Evolutionary conservation across 2,329 filamentous ascomycete genomes (phyloP), one percentile per base, ranked within the genome.

Genomic region (Metarhizium anisopliae): DNA sequence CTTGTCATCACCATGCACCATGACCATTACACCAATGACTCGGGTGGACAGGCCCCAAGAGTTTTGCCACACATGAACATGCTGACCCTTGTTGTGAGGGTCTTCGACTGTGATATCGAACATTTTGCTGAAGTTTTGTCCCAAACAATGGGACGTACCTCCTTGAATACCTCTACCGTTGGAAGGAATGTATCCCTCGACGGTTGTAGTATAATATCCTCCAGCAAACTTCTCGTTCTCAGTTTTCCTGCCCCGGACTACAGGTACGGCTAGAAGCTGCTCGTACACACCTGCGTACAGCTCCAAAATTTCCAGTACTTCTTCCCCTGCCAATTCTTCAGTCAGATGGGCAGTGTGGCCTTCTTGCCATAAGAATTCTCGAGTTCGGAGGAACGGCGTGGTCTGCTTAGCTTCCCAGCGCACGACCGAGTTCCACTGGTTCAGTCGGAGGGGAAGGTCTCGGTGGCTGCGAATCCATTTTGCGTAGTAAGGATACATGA

Each of bases 51-150:
- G 83, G 74, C 94, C 94, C 94, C 94, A 99, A 14, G 91, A 96
- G 78, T 99, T 99, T 72, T 99, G 94, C 92, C 93, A 97, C 56
- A 97, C 92, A 68, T 93, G 77, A 56, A 96, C 77, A 66, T 90
- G 86, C 63, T 86, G 81, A 61, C 89, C 88, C 74, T 89, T 87
- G 71, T 94, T 81, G 58, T 79, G 78, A 29, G 94, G 94, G 68
- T 99, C 92, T 72, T 99, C 93, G 35, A 99, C 90, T 0, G 88
- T 95, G 70, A 99, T 97, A 72, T 94, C 88, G 70, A 97, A 99
- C 92, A 99, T 99, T 76, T 95, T 96, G 71, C 87, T 92, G 76
- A 99, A 99, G 76, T 99, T 96, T 75, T 99, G 94, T 54, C 94
- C 94, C 8, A 99, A 80, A 65, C 86, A 90, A 77, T 99, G 94